phyloP scores from a whole-genome alignment of 768 basidiomycete species.

The Podaxis pistillaris region DNA sequence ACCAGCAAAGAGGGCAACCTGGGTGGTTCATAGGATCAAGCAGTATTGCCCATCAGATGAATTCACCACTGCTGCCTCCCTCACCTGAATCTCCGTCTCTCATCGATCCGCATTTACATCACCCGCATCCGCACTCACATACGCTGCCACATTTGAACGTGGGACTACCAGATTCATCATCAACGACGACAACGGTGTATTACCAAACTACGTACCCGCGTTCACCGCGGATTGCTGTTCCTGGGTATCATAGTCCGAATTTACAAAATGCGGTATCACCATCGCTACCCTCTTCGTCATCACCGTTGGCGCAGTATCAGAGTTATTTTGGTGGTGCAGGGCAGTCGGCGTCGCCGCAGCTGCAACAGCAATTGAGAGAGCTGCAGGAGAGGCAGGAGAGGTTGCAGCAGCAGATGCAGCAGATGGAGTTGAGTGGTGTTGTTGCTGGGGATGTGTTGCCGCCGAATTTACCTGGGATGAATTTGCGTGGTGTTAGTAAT shows the following conservation, averaged over 20 bases:
- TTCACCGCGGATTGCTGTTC: slow-evolving; percentile 32
- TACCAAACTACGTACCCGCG: slow-evolving; percentile 58
- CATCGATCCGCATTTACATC: too few species aligned
- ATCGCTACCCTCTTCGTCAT: neutral
- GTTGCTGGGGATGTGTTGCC: slow-evolving; percentile 31
- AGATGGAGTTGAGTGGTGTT: neutral
- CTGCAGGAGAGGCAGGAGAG: slow-evolving; percentile 3
- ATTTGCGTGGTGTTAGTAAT: slow-evolving; percentile 27
- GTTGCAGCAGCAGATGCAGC: neutral
- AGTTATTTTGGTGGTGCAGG: neutral
- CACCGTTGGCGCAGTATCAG: neutral
- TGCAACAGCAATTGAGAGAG: slow-evolving; percentile 32
- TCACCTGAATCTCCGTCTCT: too few species aligned
- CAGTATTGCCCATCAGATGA: neutral
- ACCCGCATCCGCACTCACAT: too few species aligned
- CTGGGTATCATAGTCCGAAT: neutral
- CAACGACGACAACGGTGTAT: slow-evolving; percentile 54
- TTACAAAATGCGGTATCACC: neutral
- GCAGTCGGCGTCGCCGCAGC: neutral
- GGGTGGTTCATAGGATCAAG: too few species aligned
- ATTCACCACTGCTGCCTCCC: neutral
- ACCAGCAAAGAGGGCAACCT: neutral
- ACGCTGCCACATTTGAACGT: neutral
- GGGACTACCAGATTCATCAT: slow-evolving; percentile 30
- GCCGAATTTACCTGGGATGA: slow-evolving; percentile 38